phyloP scores from a whole-genome alignment of 768 basidiomycete genomes.

The Amanita subjunquillea region DNA sequence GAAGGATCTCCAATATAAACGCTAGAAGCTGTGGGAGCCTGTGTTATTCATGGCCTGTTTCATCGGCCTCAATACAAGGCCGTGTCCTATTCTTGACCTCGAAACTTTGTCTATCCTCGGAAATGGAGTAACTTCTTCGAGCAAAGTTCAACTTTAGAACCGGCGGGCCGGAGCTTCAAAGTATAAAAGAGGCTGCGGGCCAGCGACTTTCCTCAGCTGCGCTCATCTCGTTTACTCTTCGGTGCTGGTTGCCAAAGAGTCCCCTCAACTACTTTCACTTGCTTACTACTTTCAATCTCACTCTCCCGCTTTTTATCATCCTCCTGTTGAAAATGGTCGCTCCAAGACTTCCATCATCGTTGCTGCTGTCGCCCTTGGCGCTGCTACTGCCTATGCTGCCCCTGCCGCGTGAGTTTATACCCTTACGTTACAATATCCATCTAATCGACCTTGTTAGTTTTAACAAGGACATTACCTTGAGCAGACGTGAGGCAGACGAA shows the following conservation, averaged over 20 bases:
- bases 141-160: too few relatives aligned
- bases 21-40: constrained; percentile 74
- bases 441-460: neutral
- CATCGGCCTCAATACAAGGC: too few relatives aligned
- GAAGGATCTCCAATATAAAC: constrained; percentile 85
- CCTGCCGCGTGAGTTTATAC: neutral
- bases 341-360: constrained; percentile 2
- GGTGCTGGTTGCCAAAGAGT: constrained; percentile 6
- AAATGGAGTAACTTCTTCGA: too few relatives aligned
- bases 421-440: too few relatives aligned
- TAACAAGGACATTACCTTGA: neutral
- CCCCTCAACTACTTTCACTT: neutral
- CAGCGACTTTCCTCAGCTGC: neutral
- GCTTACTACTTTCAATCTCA: neutral
- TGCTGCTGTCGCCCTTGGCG: constrained; percentile 3
- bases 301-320: too few relatives aligned
- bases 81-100: too few relatives aligned
- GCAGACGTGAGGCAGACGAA: neutral
- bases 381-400: neutral
- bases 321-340: constrained; percentile 1
- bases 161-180: too few relatives aligned
- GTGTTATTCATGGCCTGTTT: too few relatives aligned
- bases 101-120: too few relatives aligned
- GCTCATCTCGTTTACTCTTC: neutral
- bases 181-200: neutral